Evolutionary conservation across 208 protist species (phyloP), one percentile per base, ranked within the genome.

Genomic region (Leishmania mexicana): DNA sequence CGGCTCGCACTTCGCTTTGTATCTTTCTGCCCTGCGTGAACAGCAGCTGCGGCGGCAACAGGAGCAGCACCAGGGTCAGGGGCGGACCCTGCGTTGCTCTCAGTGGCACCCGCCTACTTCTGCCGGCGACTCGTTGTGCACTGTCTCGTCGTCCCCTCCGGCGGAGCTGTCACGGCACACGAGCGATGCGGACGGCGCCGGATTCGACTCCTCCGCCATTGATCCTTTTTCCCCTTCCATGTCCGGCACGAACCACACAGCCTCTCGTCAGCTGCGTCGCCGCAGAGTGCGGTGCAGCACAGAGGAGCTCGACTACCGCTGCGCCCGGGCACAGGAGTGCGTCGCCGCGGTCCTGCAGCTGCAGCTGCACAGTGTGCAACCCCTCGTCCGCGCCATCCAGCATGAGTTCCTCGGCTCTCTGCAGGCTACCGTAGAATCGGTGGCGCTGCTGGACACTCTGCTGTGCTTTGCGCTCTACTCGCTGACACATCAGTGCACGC

Each of bases 361-460:
- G 76, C 88, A 96, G 78, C 35, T 92, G 62, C 79, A 75, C 47
- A 71, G 79, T 28, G 92, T 97, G 58, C 84, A 90, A 62, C 83
- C 85, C 8, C 87, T 86, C 35, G 83, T 98, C 31, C 77, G 95
- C 54, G 73, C 80, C 21, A 81, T 90, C n/a, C 89, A 97, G 47
- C 84, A 82, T 6, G 85, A 88, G 40, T 81, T 81, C 21, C 87
- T 98, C 2, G 91, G 91, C n/a, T 86, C 84, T 28, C 83, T 99
- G 70, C 95, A 98, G 86, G 93, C 92, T 0, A 89, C 96, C 35
- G 86, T 83, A 53, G 97, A 99, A 76, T 88, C 93, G 8, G 88
- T 99, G 21, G 90, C 96, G 15, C 88, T 99, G 84, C 85, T 99
- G 0, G 97, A 99, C 81, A 92, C 96, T 72, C 83, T 99, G 10